Percentiles rank a stretch among this genome's conserved stretches.
phyloP scores from a whole-genome alignment of 2,329 filamentous ascomycete genomes.

The Aspergillus pseudotamarii region DNA sequence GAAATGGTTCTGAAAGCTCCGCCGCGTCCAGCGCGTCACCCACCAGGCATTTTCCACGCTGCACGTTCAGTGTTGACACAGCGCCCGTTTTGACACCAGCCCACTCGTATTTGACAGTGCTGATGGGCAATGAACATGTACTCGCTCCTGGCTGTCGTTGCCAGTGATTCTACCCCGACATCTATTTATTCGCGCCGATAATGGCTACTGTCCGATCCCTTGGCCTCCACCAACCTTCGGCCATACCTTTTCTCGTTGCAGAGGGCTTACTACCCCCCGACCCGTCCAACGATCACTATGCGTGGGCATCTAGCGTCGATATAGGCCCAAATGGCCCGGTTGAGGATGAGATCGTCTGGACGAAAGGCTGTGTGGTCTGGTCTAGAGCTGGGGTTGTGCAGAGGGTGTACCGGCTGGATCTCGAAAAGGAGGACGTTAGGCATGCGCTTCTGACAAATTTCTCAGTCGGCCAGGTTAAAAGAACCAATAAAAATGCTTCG shows the following conservation, averaged over 20 bases:
- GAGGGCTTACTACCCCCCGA: conserved; percentile 75
- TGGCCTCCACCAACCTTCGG: conserved; percentile 85
- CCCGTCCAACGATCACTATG: conserved; percentile 65
- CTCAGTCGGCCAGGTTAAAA: conserved; percentile 48
- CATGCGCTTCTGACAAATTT: conserved; percentile 88
- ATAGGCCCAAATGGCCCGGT: conserved; percentile 48
- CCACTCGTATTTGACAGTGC: conserved; percentile 10
- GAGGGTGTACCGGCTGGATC: conserved; percentile 81
- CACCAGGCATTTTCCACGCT: conserved; percentile 17
- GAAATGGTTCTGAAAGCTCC: conserved; percentile 18
- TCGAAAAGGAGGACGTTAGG: conserved; percentile 83
- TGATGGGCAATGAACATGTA: conserved; percentile 32
- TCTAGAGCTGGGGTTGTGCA: conserved; percentile 82
- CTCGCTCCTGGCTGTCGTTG: conserved; percentile 25
- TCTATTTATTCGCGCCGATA: conserved; percentile 30
- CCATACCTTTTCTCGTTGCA: conserved; percentile 77
- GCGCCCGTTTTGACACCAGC: neutral
- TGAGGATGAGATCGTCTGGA: conserved; percentile 81
- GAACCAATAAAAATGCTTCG: conserved; percentile 14
- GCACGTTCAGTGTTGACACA: conserved; percentile 8
- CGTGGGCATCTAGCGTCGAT: conserved; percentile 68
- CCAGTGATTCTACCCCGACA: conserved; percentile 24
- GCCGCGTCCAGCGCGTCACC: conserved; percentile 34
- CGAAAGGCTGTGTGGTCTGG: conserved; percentile 80
- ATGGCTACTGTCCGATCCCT: conserved; percentile 94